A percentile compares a stretch with the other conserved stretches of the same genome.
Conservation (phyloP, 352 stramenopile genomes). For the Pythium myriotylum region DNA sequence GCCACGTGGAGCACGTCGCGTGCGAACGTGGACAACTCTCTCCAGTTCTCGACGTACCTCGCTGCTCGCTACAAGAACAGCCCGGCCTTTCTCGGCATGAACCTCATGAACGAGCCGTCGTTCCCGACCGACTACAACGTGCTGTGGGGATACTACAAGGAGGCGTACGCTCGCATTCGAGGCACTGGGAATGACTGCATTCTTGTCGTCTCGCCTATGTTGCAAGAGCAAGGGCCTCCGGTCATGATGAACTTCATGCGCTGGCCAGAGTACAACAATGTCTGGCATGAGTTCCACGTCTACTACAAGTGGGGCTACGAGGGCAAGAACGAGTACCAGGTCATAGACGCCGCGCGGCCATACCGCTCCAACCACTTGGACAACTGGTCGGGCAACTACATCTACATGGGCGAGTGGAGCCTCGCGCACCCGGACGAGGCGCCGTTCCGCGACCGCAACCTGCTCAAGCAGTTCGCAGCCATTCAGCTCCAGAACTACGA, state of each 20-base stretch:
- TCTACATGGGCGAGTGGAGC: slow-evolving; percentile 61
- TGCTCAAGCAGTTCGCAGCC: slow-evolving; percentile 35
- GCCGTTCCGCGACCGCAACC: slow-evolving; percentile 33
- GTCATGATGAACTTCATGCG: slow-evolving; percentile 25
- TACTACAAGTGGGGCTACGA: slow-evolving; percentile 38
- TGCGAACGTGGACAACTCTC: slow-evolving; percentile 42
- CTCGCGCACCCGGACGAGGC: slow-evolving; percentile 32
- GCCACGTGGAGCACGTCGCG: slow-evolving; percentile 33
- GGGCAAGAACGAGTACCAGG: slow-evolving; percentile 10
- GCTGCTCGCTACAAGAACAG: slow-evolving; percentile 45
- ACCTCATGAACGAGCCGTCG: slow-evolving; percentile 58
- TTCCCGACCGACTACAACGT: slow-evolving; percentile 20
- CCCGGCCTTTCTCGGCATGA: slow-evolving; percentile 50
- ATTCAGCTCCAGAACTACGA: slow-evolving; percentile 35
- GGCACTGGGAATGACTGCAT: slow-evolving; percentile 19
- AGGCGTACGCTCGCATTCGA: slow-evolving; percentile 32
- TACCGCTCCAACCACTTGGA: slow-evolving; percentile 20
- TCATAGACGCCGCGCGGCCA: slow-evolving; percentile 13
- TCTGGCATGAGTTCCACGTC: slow-evolving; percentile 36
- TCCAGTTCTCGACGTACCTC: slow-evolving; percentile 42
- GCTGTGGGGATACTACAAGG: slow-evolving; percentile 42
- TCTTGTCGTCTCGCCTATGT: slow-evolving; percentile 29
- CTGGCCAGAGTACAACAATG: slow-evolving; percentile 22
- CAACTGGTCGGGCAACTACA: slow-evolving; percentile 31
- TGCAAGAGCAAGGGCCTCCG: slow-evolving; percentile 20